Evolutionary conservation across 345 rosid genomes (phyloP).

Genomic region (Pugionium cornutum): DNA sequence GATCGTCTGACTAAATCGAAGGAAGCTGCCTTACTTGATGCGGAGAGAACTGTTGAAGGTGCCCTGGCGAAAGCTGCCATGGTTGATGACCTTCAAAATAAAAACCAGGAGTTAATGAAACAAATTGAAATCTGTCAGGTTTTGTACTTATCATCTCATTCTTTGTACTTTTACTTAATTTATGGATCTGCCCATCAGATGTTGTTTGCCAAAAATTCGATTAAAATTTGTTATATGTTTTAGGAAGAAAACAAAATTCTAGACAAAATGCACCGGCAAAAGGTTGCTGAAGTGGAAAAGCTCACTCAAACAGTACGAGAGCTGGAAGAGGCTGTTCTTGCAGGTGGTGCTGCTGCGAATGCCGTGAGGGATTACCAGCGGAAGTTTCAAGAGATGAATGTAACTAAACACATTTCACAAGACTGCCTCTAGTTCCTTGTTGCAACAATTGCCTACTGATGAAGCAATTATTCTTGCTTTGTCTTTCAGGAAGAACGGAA

Average conservation of each 20-base stretch:
- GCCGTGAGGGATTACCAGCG: slow-evolving; percentile 99
- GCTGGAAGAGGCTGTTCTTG: slow-evolving; percentile 99
- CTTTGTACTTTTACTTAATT: neutral
- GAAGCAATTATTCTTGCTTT: slow-evolving; percentile 20
- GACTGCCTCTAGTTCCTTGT: neutral
- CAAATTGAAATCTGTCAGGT: slow-evolving; percentile 99
- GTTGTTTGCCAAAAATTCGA: slow-evolving; percentile 14
- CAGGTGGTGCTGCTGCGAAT: slow-evolving; percentile 99
- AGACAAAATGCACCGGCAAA: slow-evolving; percentile 97
- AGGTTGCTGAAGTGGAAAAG: slow-evolving; percentile 99
- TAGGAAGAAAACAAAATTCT: slow-evolving; percentile 99
- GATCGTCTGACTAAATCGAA: slow-evolving; percentile 99
- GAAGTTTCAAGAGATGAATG: slow-evolving; percentile 99
- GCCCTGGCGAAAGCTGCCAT: slow-evolving; percentile 92
- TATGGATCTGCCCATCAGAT: slow-evolving; percentile 4
- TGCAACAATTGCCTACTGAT: neutral
- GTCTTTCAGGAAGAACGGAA: slow-evolving; percentile 83
- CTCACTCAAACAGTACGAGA: slow-evolving; percentile 95
- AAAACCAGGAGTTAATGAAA: slow-evolving; percentile 95
- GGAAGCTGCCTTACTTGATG: slow-evolving; percentile 96
- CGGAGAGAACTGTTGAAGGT: slow-evolving; percentile 89
- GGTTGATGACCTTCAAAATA: slow-evolving; percentile 99
- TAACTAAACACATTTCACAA: slow-evolving; percentile 39
- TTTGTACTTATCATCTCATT: slow-evolving; percentile 25
- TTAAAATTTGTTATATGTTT: slow-evolving; percentile 8